These are phyloP conservation scores for Saccharum hybrid DNA, from an alignment of 202 grass and related monocot genomes.

Conservation along the genomic window DNA sequence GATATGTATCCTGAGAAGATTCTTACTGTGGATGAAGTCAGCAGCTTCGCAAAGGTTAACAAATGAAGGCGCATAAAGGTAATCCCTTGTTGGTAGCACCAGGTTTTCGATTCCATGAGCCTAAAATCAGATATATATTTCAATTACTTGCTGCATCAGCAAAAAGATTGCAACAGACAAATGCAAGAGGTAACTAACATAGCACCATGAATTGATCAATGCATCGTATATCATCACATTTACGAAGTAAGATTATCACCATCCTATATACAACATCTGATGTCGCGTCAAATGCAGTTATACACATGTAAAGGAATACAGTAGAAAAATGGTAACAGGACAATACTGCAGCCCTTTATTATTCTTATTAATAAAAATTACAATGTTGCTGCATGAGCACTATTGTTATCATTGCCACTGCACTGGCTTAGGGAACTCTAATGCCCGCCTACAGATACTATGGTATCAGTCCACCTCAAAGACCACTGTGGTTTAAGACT, in stretches of 20 bases:
- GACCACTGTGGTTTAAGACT: neutral
- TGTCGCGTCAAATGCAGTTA: neutral
- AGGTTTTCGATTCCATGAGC: conserved; percentile 85
- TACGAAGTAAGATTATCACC: neutral
- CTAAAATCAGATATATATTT: conserved; percentile 55
- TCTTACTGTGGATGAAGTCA: conserved; percentile 90
- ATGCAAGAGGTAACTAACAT: neutral
- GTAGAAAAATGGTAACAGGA: neutral
- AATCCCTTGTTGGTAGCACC: conserved; percentile 93
- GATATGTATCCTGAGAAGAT: conserved; percentile 17
- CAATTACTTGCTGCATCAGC: conserved; percentile 1
- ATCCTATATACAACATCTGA: neutral
- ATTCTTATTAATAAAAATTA: neutral
- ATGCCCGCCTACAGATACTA: neutral
- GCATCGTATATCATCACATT: neutral
- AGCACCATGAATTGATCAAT: neutral
- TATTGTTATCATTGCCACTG: neutral
- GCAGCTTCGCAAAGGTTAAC: conserved; percentile 72
- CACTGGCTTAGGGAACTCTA: neutral
- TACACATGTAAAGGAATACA: neutral
- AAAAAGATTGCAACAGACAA: neutral
- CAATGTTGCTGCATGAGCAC: neutral
- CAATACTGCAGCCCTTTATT: neutral
- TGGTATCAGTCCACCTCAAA: neutral
- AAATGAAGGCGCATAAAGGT: conserved; percentile 93